Base-by-base conservation (phyloP, 768 basidiomycete genomes). In the Daedaleopsis sinensis region DNA sequence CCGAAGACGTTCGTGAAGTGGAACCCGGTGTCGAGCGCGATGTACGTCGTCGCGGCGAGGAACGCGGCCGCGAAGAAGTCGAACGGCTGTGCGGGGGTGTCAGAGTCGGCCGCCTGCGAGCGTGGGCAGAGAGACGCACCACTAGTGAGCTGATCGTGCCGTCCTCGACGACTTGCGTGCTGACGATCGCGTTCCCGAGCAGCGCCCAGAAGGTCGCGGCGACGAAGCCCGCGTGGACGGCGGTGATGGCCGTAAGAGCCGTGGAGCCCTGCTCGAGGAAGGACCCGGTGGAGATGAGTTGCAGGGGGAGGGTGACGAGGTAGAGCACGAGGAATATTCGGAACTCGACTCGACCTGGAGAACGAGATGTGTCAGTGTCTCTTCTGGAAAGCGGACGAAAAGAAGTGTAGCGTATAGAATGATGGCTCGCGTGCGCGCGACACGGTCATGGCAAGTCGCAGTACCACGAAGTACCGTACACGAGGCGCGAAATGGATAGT, bases 141-240 rank as follows among this genome's bases (percentile, higher is more conserved):
- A 90, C 76, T 51, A 91, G 63, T 60, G 88, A 84, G 66, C 84
- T 84, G 37, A 87, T 76, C 0, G 92, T 92, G 7, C 94, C 96
- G 69, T 93, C 96, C 72, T 98, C 96, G 57, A 98, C 91, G 52
- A 95, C 71, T 74, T 98, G 96, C n/a, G 89, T 91, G 38, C 89
- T 86, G 21, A 94, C 82, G 61, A 93, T 75, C 10, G 82, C 90
- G 73, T 91, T 93, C 36, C 82, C 91, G 55, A 93, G 77, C 64
- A 94, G 76, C 8, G 82, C 69, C 91, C 93, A 94, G 71, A 94
- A 96, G 5, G 94, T 75, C 3, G 88, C 83, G 4, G 85, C 87
- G 47, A 95, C 84, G 18, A 88, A 63, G 4, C 88, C 94, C 1
- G 91, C 86, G 64, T 97, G 95, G 10, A 96, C 78, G 0, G 93